phyloP scores from a whole-genome alignment of 192 early-diverging fungal species.

The Gryganskiella cystojenkinii region DNA sequence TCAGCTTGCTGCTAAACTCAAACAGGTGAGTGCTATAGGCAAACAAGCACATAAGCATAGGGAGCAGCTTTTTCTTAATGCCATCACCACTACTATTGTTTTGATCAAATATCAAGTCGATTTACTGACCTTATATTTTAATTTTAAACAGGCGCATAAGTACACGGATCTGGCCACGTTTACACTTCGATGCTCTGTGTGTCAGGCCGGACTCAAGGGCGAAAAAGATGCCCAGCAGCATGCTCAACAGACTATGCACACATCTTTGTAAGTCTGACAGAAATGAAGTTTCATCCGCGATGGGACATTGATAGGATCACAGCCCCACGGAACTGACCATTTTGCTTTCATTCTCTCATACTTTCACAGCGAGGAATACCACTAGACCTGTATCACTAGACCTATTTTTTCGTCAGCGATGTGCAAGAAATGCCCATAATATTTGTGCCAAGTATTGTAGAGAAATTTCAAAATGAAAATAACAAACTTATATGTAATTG shows the following conservation, averaged over 20 bases:
- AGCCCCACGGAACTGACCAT: too few relatives aligned
- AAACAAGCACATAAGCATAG: too few relatives aligned
- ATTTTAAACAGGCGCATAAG: conserved; percentile 62
- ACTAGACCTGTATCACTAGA: too few relatives aligned
- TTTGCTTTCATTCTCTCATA: too few relatives aligned
- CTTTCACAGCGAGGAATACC: background rate
- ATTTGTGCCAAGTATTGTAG: too few relatives aligned
- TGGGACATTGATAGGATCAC: too few relatives aligned
- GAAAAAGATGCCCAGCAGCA: conserved; percentile 75
- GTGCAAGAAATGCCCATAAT: background rate
- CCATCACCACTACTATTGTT: too few relatives aligned
- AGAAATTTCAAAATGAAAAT: too few relatives aligned
- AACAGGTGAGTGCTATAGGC: conserved; percentile 60
- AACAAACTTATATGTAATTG: background rate
- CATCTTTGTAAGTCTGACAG: conserved; percentile 26
- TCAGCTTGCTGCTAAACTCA: conserved; percentile 54
- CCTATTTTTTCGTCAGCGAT: too few relatives aligned
- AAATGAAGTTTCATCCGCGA: background rate
- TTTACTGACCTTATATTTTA: background rate
- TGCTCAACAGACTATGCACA: conserved; percentile 57
- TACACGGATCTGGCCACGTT: conserved; percentile 81
- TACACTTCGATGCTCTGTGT: conserved; percentile 73
- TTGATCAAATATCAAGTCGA: background rate
- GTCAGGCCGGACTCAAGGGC: conserved; percentile 64
- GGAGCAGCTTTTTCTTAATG: too few relatives aligned